Evolutionary conservation across 352 stramenopile genomes (phyloP).

Genomic region (Pythium oligandrum): DNA sequence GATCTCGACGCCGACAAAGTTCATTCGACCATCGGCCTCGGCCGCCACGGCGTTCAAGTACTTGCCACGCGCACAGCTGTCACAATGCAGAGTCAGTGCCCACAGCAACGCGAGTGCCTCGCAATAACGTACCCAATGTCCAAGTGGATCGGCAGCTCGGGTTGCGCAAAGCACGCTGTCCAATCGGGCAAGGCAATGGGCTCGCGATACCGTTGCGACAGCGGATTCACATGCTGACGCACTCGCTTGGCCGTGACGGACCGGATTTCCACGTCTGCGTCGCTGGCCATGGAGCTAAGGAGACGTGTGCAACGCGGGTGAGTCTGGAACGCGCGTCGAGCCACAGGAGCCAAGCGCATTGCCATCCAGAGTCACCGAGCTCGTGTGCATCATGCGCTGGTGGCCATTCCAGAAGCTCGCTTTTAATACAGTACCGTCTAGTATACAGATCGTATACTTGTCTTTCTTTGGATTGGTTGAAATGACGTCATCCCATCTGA

Average conservation of each 20-base stretch:
- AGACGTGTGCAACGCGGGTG: too few relatives aligned
- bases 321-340: too few relatives aligned
- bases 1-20: slow-evolving; percentile 86
- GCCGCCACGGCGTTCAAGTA: slow-evolving; percentile 70
- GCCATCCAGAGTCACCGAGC: too few relatives aligned
- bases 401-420: too few relatives aligned
- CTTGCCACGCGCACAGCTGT: slow-evolving; percentile 50
- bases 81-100: slow-evolving; percentile 3
- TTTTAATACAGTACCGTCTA: too few relatives aligned
- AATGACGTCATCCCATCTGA: too few relatives aligned
- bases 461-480: too few relatives aligned
- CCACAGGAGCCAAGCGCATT: too few relatives aligned
- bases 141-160: slow-evolving; percentile 64
- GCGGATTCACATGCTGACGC: slow-evolving; percentile 83
- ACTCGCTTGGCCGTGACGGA: slow-evolving; percentile 44
- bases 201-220: slow-evolving; percentile 55
- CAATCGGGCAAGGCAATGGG: slow-evolving; percentile 65
- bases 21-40: slow-evolving; percentile 26
- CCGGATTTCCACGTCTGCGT: neutral
- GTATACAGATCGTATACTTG: too few relatives aligned
- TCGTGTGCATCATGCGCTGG: too few relatives aligned
- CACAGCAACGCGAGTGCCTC: neutral
- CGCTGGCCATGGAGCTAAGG: too few relatives aligned
- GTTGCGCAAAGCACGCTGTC: slow-evolving; percentile 34
- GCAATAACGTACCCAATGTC: slow-evolving; percentile 66